Percentiles rank a stretch among this genome's conserved stretches.
Evolutionary conservation across 2,329 filamentous ascomycete genomes (phyloP).

Genomic region (Alternaria ventricosa): DNA sequence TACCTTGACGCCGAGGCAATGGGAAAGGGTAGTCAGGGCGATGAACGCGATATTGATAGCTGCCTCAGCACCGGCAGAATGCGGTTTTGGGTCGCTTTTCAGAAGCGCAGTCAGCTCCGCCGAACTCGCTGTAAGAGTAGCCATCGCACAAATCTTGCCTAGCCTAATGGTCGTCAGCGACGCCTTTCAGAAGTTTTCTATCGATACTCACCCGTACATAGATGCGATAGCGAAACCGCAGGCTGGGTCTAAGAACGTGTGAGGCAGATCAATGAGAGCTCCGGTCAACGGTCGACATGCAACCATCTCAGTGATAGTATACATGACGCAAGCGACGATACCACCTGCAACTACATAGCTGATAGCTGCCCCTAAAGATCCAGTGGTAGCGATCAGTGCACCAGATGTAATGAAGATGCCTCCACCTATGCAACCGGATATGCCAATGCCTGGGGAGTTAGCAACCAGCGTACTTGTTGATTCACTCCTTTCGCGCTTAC

Average conservation of each 20-base stretch:
- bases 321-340: conserved; percentile 28
- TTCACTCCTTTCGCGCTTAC: conserved; percentile 2
- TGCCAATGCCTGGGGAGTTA: conserved; percentile 25
- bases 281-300: conserved; percentile 30
- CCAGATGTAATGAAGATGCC: conserved; percentile 29
- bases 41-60: conserved; percentile 31
- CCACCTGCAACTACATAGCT: conserved; percentile 29
- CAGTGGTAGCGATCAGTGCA: conserved; percentile 23
- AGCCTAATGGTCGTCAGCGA: conserved; percentile 12
- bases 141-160: conserved; percentile 32
- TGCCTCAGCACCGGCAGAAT: conserved; percentile 18
- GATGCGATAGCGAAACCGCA: conserved; percentile 29
- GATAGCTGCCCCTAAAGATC: conserved; percentile 28
- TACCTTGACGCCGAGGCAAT: conserved; percentile 34
- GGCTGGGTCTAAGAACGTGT: conserved; percentile 31
- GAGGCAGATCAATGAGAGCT: conserved; percentile 29
- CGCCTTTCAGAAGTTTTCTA: background rate
- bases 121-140: conserved; percentile 29
- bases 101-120: conserved; percentile 28
- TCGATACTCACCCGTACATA: conserved; percentile 19
- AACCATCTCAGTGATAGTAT: conserved; percentile 33
- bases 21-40: conserved; percentile 29
- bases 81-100: conserved; percentile 15
- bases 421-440: conserved; percentile 29
- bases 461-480: background rate